Evolutionary conservation across 2,329 filamentous ascomycete species (phyloP).

Genomic region (Nothopassalora personata): DNA sequence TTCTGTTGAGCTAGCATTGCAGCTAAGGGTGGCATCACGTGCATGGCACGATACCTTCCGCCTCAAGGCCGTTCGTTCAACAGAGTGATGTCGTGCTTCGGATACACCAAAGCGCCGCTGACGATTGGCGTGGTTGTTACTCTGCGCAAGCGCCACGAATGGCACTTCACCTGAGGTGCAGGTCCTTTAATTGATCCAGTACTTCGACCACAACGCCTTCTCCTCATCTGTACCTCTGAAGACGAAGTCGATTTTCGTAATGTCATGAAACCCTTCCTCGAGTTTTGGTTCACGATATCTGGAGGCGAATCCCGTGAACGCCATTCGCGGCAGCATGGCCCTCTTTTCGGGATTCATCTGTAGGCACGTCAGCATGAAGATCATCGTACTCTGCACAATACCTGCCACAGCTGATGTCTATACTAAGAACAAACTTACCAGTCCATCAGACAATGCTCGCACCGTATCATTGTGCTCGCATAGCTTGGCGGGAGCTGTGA

Average conservation of each 20-base stretch:
- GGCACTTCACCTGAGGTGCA: neutral
- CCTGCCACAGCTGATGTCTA: slow-evolving; percentile 8
- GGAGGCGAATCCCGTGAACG: slow-evolving; percentile 70
- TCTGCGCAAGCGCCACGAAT: neutral
- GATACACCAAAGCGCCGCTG: neutral
- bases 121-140: neutral
- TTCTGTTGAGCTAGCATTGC: neutral
- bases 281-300: slow-evolving; percentile 67
- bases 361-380: slow-evolving; percentile 11
- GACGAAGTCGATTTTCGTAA: slow-evolving; percentile 66
- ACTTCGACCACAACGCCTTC: slow-evolving; percentile 66
- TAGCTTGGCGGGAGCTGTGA: slow-evolving; percentile 65
- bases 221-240: slow-evolving; percentile 58
- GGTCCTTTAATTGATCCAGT: slow-evolving; percentile 53
- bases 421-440: slow-evolving; percentile 23
- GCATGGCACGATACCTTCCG: neutral
- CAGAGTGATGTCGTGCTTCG: neutral
- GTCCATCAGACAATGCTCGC: slow-evolving; percentile 55
- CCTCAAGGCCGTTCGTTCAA: neutral
- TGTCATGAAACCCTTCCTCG: slow-evolving; percentile 78
- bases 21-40: neutral
- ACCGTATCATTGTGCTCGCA: slow-evolving; percentile 85
- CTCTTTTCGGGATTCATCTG: slow-evolving; percentile 80
- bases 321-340: slow-evolving; percentile 66
- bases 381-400: neutral